Evolutionary conservation across 305 asterid species (phyloP).

Genomic region (Fraxinus floribunda): DNA sequence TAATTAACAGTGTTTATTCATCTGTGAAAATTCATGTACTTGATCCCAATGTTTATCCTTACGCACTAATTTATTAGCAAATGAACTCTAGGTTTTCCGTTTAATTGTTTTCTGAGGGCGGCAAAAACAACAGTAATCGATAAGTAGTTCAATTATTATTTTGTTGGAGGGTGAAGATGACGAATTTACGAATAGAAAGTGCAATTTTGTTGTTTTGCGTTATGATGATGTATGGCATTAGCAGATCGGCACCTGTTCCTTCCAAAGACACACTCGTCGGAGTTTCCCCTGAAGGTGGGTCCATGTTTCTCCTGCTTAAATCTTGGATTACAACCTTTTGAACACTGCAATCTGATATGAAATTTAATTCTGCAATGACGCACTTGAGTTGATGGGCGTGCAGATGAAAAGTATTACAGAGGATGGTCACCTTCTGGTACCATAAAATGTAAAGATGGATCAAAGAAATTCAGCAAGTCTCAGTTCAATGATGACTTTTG

Average conservation of each 20-base stretch:
- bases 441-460: slow-evolving; percentile 86
- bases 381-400: slow-evolving; percentile 15
- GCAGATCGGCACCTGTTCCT: slow-evolving; percentile 36
- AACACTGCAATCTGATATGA: background rate
- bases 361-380: background rate
- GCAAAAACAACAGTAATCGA: background rate
- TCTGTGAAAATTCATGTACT: background rate
- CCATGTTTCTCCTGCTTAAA: background rate
- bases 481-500: slow-evolving; percentile 94
- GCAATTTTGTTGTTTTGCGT: slow-evolving; percentile 32
- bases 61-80: background rate
- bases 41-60: background rate
- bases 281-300: slow-evolving; percentile 47
- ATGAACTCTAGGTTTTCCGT: background rate
- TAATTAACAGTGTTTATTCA: background rate
- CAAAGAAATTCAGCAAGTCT: slow-evolving; percentile 54
- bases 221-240: slow-evolving; percentile 22
- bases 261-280: slow-evolving; percentile 34
- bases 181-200: slow-evolving; percentile 7
- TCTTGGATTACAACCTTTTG: background rate
- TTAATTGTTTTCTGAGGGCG: background rate
- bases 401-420: slow-evolving; percentile 73
- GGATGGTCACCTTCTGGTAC: slow-evolving; percentile 47
- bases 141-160: background rate
- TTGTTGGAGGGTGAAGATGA: slow-evolving; percentile 29